Evolutionary conservation across 1,139 yeast species (phyloP).

Genomic region (Pichia sp.): DNA sequence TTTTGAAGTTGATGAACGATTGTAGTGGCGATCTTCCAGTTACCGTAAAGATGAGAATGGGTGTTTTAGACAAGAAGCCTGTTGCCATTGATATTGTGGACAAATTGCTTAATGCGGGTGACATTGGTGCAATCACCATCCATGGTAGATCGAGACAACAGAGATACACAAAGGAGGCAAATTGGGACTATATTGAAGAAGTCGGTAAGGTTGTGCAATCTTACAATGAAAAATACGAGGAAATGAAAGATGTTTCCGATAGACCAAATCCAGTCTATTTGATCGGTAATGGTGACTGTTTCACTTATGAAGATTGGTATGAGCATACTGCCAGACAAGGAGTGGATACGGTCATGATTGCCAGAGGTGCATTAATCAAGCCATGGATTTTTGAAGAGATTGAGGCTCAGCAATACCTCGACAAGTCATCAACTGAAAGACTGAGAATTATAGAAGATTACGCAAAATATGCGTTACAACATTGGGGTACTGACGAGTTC

Average conservation of each 20-base stretch:
- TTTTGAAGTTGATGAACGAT: conserved; percentile 84
- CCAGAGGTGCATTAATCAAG: conserved; percentile 94
- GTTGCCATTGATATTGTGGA: conserved; percentile 75
- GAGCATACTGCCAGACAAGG: conserved; percentile 63
- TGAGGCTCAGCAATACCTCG: conserved; percentile 81
- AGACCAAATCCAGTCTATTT: conserved; percentile 49
- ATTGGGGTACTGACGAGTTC: conserved; percentile 97
- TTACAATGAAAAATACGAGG: conserved; percentile 50
- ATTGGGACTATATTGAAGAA: conserved; percentile 83
- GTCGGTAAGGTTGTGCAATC: conserved; percentile 67
- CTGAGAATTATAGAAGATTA: conserved; percentile 66
- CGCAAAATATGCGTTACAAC: conserved; percentile 80
- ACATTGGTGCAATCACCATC: conserved; percentile 84
- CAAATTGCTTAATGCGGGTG: conserved; percentile 56
- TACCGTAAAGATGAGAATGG: conserved; percentile 88
- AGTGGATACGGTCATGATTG: conserved; percentile 94
- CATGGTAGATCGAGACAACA: conserved; percentile 98
- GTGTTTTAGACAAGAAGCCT: conserved; percentile 79
- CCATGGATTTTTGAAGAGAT: conserved; percentile 99
- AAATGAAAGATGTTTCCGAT: conserved; percentile 51
- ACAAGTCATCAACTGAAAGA: conserved; percentile 86
- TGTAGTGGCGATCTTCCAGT: conserved; percentile 87
- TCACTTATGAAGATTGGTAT: conserved; percentile 85
- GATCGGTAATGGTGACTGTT: conserved; percentile 93
- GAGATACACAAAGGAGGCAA: conserved; percentile 84